A percentile compares a stretch with the other conserved stretches of the same genome.
These are phyloP conservation scores for Plasmodium malariae DNA, from an alignment of 169 alveolate genomes.

Conservation along the genomic window DNA sequence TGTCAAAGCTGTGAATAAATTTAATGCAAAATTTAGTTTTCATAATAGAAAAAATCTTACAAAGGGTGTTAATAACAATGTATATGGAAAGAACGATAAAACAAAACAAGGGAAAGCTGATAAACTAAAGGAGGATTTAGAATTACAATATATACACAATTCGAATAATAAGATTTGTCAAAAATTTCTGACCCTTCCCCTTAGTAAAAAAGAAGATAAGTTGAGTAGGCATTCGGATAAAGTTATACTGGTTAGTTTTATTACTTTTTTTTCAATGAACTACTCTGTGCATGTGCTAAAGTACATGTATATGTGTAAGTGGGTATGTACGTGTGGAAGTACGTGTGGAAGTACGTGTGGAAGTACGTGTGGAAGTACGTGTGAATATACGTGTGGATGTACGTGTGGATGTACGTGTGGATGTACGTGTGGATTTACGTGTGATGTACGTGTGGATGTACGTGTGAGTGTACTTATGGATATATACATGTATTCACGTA, in stretches of 20 bases:
- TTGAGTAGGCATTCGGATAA: conserved; percentile 53
- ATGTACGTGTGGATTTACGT: not conserved
- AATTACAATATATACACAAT: conserved; percentile 57
- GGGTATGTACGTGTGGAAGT: not conserved
- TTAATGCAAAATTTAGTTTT: conserved; percentile 29
- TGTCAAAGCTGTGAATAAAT: conserved; percentile 58
- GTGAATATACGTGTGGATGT: not conserved
- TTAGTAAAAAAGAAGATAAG: conserved; percentile 28
- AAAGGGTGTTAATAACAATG: not conserved
- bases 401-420: not conserved
- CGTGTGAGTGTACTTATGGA: not conserved
- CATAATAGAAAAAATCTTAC: conserved; percentile 23
- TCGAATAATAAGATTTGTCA: conserved; percentile 71
- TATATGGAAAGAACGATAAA: conserved; percentile 5
- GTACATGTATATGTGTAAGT: not conserved
- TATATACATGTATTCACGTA: not conserved
- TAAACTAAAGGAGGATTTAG: conserved; percentile 63
- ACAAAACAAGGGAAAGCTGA: not conserved
- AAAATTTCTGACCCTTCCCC: conserved; percentile 49
- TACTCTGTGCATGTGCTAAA: no score
- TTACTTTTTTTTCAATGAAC: not conserved
- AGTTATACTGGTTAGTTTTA: conserved; percentile 44
- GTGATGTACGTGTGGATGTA: not conserved
- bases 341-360: not conserved
- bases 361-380: not conserved